Percentiles rank a stretch among this genome's conserved stretches.
phyloP scores from a whole-genome alignment of 495 filamentous ascomycete genomes.

The Penicillium canariense region DNA sequence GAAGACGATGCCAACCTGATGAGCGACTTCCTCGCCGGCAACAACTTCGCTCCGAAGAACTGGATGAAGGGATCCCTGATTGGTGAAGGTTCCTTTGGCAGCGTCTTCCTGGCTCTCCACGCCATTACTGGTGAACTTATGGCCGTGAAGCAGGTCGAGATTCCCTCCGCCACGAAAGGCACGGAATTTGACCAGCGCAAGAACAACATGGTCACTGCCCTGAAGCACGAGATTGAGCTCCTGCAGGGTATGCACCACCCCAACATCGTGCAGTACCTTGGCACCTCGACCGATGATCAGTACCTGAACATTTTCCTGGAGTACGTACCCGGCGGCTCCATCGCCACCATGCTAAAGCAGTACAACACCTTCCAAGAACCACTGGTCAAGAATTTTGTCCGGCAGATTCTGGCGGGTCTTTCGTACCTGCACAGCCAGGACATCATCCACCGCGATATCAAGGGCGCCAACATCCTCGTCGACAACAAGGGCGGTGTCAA shows the following conservation, averaged over 20 bases:
- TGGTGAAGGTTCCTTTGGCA: constrained; percentile 94
- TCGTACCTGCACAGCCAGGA: constrained; percentile 91
- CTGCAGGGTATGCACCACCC: constrained; percentile 91
- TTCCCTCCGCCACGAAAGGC: constrained; percentile 75
- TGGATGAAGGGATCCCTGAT: constrained; percentile 99
- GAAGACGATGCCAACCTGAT: constrained; percentile 74
- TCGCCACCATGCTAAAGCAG: constrained; percentile 95
- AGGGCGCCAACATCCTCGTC: constrained; percentile 97
- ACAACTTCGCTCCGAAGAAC: constrained; percentile 90
- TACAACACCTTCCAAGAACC: constrained; percentile 94
- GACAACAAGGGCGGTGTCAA: constrained; percentile 99
- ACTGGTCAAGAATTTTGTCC: constrained; percentile 92
- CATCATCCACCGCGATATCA: constrained; percentile 99
- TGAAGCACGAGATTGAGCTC: constrained; percentile 94
- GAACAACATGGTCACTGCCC: constrained; percentile 94
- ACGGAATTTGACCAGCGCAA: constrained; percentile 83
- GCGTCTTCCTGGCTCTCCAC: constrained; percentile 95
- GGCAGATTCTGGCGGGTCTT: constrained; percentile 92
- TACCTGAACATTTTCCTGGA: constrained; percentile 99
- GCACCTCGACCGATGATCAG: constrained; percentile 83
- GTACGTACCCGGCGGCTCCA: constrained; percentile 96
- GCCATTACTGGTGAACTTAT: constrained; percentile 96
- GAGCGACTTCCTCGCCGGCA: constrained; percentile 74
- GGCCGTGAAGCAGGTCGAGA: constrained; percentile 97
- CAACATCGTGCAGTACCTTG: constrained; percentile 98